These are phyloP conservation scores for Aureobasidium sp. DNA, from an alignment of 2,329 filamentous ascomycete genomes.

Conservation along the genomic window DNA sequence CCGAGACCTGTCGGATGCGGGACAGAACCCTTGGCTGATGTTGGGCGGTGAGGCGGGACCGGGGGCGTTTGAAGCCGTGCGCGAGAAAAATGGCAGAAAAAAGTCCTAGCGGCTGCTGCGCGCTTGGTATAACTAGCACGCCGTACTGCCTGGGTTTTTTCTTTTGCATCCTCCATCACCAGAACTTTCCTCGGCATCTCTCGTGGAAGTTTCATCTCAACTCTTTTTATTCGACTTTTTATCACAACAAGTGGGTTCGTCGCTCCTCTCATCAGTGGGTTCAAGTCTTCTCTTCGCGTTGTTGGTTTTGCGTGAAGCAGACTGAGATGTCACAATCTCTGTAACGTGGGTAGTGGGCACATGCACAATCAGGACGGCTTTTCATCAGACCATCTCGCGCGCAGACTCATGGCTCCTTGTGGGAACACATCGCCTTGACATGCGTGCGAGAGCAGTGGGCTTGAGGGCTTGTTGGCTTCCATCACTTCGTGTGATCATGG, in stretches of 20 bases:
- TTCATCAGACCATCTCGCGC: conserved; percentile 28
- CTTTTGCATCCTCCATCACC: conserved; percentile 8
- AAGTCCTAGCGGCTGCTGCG: not conserved
- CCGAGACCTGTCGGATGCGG: not conserved
- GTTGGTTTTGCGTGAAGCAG: conserved; percentile 16
- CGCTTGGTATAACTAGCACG: not conserved
- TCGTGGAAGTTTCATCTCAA: conserved; percentile 7
- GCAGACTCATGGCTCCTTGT: conserved; percentile 41
- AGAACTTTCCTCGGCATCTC: not conserved
- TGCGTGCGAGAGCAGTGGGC: conserved; percentile 39
- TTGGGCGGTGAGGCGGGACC: not conserved
- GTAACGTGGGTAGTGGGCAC: conserved; percentile 16
- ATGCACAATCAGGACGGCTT: conserved; percentile 18
- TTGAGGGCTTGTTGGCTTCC: conserved; percentile 35
- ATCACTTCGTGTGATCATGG: conserved; percentile 20
- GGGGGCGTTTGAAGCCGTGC: not conserved
- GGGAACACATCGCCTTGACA: conserved; percentile 45
- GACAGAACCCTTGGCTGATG: not conserved
- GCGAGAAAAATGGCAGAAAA: conserved; percentile 1
- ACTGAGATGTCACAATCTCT: conserved; percentile 15
- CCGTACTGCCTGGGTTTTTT: not conserved
- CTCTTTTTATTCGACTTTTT: conserved; percentile 5
- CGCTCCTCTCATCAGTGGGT: conserved; percentile 20
- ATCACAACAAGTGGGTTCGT: conserved; percentile 20
- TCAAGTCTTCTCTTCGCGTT: conserved; percentile 17